Base-by-base conservation (phyloP, 257 asterid species). In the Plantago ovata region DNA sequence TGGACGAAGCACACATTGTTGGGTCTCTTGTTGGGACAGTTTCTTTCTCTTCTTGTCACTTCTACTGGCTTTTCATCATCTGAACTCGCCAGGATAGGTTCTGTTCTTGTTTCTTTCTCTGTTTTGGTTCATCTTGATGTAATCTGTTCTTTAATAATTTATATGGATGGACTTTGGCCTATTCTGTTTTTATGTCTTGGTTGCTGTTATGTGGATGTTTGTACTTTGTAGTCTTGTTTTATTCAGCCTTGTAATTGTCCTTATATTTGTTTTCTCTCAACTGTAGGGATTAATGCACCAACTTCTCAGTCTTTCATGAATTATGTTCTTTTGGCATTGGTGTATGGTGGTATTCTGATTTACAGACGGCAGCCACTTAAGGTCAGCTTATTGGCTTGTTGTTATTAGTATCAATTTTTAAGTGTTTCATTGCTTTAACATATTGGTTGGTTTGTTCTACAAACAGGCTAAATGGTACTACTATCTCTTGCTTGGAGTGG, bases 261-360 rank as follows among this genome's bases (percentile, higher is more conserved):
- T n/a, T n/a, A n/a, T 18, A 39, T 53, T 13, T 18, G 21, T 53
- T 47, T 11, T 4, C 44, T 19, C 4, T 55, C 61, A 67, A 45
- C 57, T 9, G 14, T 64, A 93, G 98, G 98, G 61, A 83, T 93
- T 32, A 93, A 88, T 72, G 97, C 95, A 66, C 95, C 98, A 33
- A 93, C 98, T 38, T 88, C 98, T 39, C 98, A 93, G 85, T 93
- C 98, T 46, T 86, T 93, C 67, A 63, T 93, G 53, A 93, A 93
- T 73, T 93, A 93, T 75, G 83, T 80, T 28, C 72, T 86, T n/a
- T 76, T 93, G 85, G 91, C 94, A 16, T 73, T 88, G 69, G 72
- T 81, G 54, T 88, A 89, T 68, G 98, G 98, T 58, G 74, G 83
- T 67, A 60, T 77, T 66, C 73, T 89, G 95, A 68, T 89, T 53